Percentiles rank a stretch among this genome's conserved stretches.
Evolutionary conservation across 805 yeast genomes (phyloP).

Genomic region (Metschnikowia colocasiae): DNA sequence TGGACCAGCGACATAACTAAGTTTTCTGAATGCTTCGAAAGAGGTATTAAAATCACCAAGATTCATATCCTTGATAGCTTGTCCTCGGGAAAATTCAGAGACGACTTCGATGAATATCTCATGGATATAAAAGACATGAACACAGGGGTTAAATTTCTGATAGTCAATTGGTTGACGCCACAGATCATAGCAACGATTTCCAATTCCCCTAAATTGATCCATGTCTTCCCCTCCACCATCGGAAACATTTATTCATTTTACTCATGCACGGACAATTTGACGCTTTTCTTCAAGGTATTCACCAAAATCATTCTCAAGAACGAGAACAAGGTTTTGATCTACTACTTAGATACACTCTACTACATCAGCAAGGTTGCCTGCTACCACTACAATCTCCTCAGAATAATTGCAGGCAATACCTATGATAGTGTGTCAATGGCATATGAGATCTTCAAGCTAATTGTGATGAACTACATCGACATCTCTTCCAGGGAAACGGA

Average conservation of each 20-base stretch:
- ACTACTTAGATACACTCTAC: slow-evolving; percentile 41
- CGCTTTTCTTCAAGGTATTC: slow-evolving; percentile 38
- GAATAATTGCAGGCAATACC: slow-evolving; percentile 29
- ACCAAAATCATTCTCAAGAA: slow-evolving; percentile 33
- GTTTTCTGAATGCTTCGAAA: slow-evolving; percentile 36
- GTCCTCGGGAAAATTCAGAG: slow-evolving; percentile 20
- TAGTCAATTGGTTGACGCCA: slow-evolving; percentile 48
- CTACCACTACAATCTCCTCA: slow-evolving; percentile 23
- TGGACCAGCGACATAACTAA: slow-evolving; percentile 35
- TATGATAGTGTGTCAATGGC: slow-evolving; percentile 27
- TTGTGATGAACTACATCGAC: slow-evolving; percentile 34
- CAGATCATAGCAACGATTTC: slow-evolving; percentile 35
- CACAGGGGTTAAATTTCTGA: slow-evolving; percentile 42
- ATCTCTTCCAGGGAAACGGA: slow-evolving; percentile 32
- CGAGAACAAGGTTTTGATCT: slow-evolving; percentile 38
- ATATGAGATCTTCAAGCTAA: slow-evolving; percentile 34
- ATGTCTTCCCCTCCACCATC: slow-evolving; percentile 29
- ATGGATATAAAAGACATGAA: slow-evolving; percentile 24
- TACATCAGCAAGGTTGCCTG: slow-evolving; percentile 29
- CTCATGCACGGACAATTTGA: slow-evolving; percentile 36
- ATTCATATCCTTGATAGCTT: slow-evolving; percentile 31
- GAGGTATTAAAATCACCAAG: slow-evolving; percentile 32
- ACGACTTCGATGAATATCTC: slow-evolving; percentile 9
- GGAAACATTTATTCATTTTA: slow-evolving; percentile 33
- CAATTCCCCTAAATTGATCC: slow-evolving; percentile 34